These are phyloP conservation scores for Suillus discolor DNA, from an alignment of 768 basidiomycete species.

Conservation along the genomic window DNA sequence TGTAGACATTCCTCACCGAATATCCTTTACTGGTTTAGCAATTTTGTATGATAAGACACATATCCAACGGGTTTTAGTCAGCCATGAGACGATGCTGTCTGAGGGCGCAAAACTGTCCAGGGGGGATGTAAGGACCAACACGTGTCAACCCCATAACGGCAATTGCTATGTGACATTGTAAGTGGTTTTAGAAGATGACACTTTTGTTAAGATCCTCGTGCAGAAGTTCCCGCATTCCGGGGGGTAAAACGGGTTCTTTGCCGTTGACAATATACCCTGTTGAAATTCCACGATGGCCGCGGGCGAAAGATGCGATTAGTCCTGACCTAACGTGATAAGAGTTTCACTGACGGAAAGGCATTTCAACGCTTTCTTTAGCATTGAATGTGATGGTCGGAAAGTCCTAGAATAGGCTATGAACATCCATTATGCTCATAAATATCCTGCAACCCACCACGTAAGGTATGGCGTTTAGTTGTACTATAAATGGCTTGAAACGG, in stretches of 20 bases:
- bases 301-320: conserved; percentile 1
- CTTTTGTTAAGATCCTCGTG: conserved; percentile 84
- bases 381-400: conserved; percentile 91
- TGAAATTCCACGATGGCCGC: background rate
- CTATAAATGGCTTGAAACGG: conserved; percentile 27
- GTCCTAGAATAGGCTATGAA: conserved; percentile 50
- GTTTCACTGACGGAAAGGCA: conserved; percentile 85
- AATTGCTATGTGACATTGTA: background rate
- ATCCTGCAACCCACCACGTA: conserved; percentile 54
- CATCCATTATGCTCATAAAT: background rate
- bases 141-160: background rate
- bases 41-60: background rate
- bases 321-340: background rate
- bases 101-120: background rate
- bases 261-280: conserved; percentile 51
- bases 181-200: conserved; percentile 69
- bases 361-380: conserved; percentile 88
- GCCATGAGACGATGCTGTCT: background rate
- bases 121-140: background rate
- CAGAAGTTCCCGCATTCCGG: conserved; percentile 87
- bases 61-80: too few species aligned
- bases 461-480: conserved; percentile 69
- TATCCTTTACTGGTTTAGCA: background rate
- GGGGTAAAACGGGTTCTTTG: conserved; percentile 74
- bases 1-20: background rate